A percentile compares a stretch with the other conserved stretches of the same genome.
phyloP scores from a whole-genome alignment of 768 basidiomycete genomes.

The Chalciporus piperatus region DNA sequence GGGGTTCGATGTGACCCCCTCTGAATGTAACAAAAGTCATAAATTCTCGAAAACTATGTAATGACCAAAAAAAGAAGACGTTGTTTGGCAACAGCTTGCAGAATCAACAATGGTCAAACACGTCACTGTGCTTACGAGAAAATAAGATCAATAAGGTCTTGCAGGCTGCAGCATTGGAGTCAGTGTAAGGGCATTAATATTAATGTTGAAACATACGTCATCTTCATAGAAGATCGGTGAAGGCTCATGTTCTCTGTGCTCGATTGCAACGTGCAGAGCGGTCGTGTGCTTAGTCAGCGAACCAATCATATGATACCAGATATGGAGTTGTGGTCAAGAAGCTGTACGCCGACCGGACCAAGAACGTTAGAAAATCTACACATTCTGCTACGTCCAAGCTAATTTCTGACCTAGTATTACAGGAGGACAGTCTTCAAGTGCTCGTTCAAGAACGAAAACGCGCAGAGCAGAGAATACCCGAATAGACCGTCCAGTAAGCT shows the following conservation, averaged over 20 bases:
- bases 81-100: slow-evolving; percentile 19
- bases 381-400: neutral
- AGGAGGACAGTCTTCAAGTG: neutral
- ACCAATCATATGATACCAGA: slow-evolving; percentile 32
- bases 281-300: slow-evolving; percentile 24
- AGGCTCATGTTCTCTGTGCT: too few relatives aligned
- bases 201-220: neutral
- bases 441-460: neutral
- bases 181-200: too few relatives aligned
- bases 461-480: slow-evolving; percentile 21
- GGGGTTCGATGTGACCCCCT: too few relatives aligned
- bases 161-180: too few relatives aligned
- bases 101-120: slow-evolving; percentile 11
- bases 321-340: slow-evolving; percentile 8
- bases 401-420: neutral
- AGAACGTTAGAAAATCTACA: neutral
- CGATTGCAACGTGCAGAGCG: slow-evolving; percentile 6
- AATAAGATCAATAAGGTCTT: too few relatives aligned
- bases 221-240: neutral
- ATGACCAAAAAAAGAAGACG: slow-evolving; percentile 1
- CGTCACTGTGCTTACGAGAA: neutral
- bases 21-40: too few relatives aligned
- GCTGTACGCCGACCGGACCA: slow-evolving; percentile 4
- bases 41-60: neutral
- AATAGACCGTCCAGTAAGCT: slow-evolving; percentile 26